Conservation (phyloP, 2,329 filamentous ascomycete genomes). For the Scytalidium lignicola region DNA sequence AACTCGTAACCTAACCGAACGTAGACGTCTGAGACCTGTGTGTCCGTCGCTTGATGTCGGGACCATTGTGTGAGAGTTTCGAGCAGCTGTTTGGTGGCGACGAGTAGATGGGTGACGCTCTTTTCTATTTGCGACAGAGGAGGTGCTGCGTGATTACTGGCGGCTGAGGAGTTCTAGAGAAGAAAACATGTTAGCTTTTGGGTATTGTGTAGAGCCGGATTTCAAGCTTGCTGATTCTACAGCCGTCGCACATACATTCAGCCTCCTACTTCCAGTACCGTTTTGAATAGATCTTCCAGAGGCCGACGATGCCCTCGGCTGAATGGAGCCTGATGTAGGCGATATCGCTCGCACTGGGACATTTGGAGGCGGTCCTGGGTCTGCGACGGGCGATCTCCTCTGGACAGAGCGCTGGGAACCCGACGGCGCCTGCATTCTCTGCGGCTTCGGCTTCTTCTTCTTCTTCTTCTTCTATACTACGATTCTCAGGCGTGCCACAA, state of each 20-base stretch:
- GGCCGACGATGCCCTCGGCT: slow-evolving; percentile 59
- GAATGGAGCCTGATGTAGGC: slow-evolving; percentile 41
- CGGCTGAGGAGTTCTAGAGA: background rate
- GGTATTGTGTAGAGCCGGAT: background rate
- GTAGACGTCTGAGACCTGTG: slow-evolving; percentile 96
- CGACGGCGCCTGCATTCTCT: slow-evolving; percentile 46
- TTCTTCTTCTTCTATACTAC: too few species aligned
- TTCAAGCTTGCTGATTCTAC: too few species aligned
- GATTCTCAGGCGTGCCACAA: background rate
- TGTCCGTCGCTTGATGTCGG: slow-evolving; percentile 82
- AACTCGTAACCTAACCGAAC: slow-evolving; percentile 97
- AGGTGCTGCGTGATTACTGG: slow-evolving; percentile 11
- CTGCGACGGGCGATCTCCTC: slow-evolving; percentile 58
- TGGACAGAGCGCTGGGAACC: slow-evolving; percentile 51
- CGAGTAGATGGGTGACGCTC: slow-evolving; percentile 93
- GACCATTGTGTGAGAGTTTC: slow-evolving; percentile 99
- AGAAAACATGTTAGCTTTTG: background rate
- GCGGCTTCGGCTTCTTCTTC: too few species aligned
- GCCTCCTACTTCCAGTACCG: slow-evolving; percentile 43
- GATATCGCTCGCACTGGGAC: slow-evolving; percentile 55
- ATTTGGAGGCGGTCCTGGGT: slow-evolving; percentile 53
- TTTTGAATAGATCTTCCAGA: slow-evolving; percentile 56
- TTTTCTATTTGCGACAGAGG: slow-evolving; percentile 92
- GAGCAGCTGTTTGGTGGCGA: slow-evolving; percentile 95
- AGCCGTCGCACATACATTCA: slow-evolving; percentile 56